Percentiles rank a stretch among this genome's conserved stretches.
These are phyloP conservation scores for Fusarium miscanthi DNA, from an alignment of 2,329 filamentous ascomycete species.

Conservation along the genomic window DNA sequence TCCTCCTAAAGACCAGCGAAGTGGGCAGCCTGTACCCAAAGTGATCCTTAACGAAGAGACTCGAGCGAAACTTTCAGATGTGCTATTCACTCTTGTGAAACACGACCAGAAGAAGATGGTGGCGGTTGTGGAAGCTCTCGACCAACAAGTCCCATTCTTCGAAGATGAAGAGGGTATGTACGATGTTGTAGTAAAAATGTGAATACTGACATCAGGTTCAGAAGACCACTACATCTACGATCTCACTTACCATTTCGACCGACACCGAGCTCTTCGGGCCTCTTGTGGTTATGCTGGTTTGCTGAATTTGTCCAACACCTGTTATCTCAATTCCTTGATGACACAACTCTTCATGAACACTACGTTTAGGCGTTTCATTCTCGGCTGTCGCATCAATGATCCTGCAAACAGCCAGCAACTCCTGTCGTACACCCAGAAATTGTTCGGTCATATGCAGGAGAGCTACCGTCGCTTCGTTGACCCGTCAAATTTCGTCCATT, in stretches of 20 bases:
- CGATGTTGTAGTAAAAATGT: neutral
- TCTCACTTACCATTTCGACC: conserved; percentile 71
- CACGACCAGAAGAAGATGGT: conserved; percentile 61
- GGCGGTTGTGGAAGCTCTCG: conserved; percentile 59
- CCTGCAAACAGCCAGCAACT: conserved; percentile 70
- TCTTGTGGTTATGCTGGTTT: conserved; percentile 87
- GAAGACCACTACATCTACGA: conserved; percentile 70
- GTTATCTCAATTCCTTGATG: conserved; percentile 94
- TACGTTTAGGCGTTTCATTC: conserved; percentile 85
- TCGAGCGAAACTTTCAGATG: conserved; percentile 68
- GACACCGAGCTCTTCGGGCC: conserved; percentile 75
- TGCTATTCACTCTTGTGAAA: conserved; percentile 67
- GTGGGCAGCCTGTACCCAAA: conserved; percentile 48
- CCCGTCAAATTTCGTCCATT: conserved; percentile 76
- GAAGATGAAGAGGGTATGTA: conserved; percentile 52
- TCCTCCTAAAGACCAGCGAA: conserved; percentile 58
- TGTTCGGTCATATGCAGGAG: conserved; percentile 90
- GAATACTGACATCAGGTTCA: conserved; percentile 27
- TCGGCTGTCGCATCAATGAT: conserved; percentile 70
- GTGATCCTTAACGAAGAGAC: conserved; percentile 65
- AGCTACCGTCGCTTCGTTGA: conserved; percentile 79
- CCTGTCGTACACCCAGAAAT: conserved; percentile 78
- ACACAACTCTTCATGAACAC: conserved; percentile 97
- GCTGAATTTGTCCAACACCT: conserved; percentile 94
- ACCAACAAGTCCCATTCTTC: conserved; percentile 53